phyloP scores from a whole-genome alignment of 2,329 filamentous ascomycete species.

The Penicillium fuscoglaucum region DNA sequence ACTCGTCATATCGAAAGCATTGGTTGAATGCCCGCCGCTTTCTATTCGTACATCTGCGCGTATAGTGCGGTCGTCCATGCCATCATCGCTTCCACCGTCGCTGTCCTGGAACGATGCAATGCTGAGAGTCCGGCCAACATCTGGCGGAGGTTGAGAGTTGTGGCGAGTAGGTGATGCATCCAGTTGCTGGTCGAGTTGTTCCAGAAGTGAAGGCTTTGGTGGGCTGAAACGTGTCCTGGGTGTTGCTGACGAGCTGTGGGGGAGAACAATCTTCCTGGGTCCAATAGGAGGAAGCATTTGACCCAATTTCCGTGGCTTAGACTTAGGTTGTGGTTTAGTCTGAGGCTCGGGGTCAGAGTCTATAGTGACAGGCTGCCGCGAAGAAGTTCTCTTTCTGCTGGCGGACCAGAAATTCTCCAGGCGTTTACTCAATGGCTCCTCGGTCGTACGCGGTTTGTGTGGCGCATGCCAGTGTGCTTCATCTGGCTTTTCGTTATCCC shows the following conservation, averaged over 20 bases:
- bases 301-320: slow-evolving; percentile 24
- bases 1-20: slow-evolving; percentile 35
- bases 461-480: slow-evolving; percentile 31
- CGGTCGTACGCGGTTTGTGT: slow-evolving; percentile 30
- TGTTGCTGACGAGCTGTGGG: slow-evolving; percentile 37
- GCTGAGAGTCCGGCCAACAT: slow-evolving; percentile 23
- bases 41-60: slow-evolving; percentile 23
- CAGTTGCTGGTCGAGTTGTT: slow-evolving; percentile 39
- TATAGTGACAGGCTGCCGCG: neutral
- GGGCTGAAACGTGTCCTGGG: slow-evolving; percentile 43
- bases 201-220: slow-evolving; percentile 42
- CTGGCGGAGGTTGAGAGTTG: slow-evolving; percentile 32
- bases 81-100: slow-evolving; percentile 16
- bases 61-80: slow-evolving; percentile 27
- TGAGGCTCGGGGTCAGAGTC: slow-evolving; percentile 8
- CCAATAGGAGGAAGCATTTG: slow-evolving; percentile 28
- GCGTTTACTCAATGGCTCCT: slow-evolving; percentile 39
- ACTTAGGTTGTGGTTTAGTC: neutral
- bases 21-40: slow-evolving; percentile 31
- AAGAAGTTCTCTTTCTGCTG: slow-evolving; percentile 27
- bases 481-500: slow-evolving; percentile 34
- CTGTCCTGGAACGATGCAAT: slow-evolving; percentile 25
- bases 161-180: slow-evolving; percentile 40
- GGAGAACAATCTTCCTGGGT: slow-evolving; percentile 35
- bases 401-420: slow-evolving; percentile 43